Conservation (phyloP, 208 protist genomes). For the Blastocrithidia nonstop region DNA sequence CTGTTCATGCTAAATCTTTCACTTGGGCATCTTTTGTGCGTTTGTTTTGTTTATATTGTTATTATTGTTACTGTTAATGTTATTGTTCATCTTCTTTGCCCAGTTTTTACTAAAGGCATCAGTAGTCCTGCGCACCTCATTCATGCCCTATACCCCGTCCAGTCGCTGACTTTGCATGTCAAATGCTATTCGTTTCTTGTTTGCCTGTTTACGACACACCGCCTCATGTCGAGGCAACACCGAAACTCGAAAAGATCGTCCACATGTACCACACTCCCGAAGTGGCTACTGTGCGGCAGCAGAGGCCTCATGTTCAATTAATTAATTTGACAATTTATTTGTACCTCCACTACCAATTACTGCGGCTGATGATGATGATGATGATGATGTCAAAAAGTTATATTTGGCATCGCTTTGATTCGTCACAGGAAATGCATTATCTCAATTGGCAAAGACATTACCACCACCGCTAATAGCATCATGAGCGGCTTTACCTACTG, state of each 20-base stretch:
- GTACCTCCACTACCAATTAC: not conserved
- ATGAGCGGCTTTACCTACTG: not conserved
- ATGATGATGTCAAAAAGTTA: not conserved
- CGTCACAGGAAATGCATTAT: not conserved
- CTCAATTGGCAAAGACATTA: not conserved
- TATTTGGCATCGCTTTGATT: not conserved
- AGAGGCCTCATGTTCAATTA: conserved; percentile 14
- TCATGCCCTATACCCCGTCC: conserved; percentile 59
- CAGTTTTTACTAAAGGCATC: not conserved
- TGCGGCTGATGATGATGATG: not conserved
- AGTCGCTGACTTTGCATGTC: conserved; percentile 52
- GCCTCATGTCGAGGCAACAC: conserved; percentile 43
- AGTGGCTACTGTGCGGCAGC: conserved; percentile 37
- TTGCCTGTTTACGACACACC: conserved; percentile 29
- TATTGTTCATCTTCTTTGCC: not conserved
- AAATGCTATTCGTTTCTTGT: conserved; percentile 49
- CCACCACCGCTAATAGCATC: not conserved
- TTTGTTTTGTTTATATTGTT: conserved; percentile 3
- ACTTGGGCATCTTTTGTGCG: conserved; percentile 63
- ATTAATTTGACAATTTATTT: conserved; percentile 7
- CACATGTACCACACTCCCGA: conserved; percentile 34
- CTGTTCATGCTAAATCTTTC: conserved; percentile 82
- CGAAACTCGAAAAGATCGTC: conserved; percentile 53
- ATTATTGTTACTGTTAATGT: conserved; percentile 5
- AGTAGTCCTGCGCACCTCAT: conserved; percentile 15